Percentiles rank a stretch among this genome's conserved stretches.
These are phyloP conservation scores for Colletotrichum cuscutae DNA, from an alignment of 2,329 filamentous ascomycete species.

Conservation along the genomic window DNA sequence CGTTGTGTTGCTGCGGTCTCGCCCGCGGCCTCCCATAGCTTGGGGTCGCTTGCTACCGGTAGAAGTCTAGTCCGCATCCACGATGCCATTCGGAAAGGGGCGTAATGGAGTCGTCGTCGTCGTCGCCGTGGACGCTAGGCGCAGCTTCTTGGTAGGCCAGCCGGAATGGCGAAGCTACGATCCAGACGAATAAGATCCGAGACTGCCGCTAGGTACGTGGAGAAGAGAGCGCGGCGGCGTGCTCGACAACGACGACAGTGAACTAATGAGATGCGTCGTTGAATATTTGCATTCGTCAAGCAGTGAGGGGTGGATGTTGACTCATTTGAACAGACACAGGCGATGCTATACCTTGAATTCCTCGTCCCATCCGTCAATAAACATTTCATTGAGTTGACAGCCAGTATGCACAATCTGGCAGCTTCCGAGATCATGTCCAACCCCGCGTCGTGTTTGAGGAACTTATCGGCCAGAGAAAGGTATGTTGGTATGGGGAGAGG, in stretches of 20 bases:
- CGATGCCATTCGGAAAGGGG: background rate
- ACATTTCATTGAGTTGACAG: background rate
- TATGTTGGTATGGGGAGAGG: background rate
- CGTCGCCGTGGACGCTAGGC: background rate
- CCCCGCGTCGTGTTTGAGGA: background rate
- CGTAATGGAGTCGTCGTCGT: background rate
- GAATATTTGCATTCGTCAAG: slow-evolving; percentile 22
- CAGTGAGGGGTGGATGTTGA: background rate
- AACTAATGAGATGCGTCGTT: slow-evolving; percentile 12
- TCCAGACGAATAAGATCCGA: slow-evolving; percentile 19
- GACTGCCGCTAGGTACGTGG: background rate
- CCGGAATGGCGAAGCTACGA: slow-evolving; percentile 19
- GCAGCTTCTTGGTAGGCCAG: background rate
- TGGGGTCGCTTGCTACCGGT: background rate
- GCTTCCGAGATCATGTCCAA: background rate
- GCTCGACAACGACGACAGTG: slow-evolving; percentile 1
- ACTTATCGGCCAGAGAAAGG: background rate
- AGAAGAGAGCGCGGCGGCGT: slow-evolving; percentile 10
- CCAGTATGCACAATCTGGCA: background rate
- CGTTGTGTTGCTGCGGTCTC: background rate
- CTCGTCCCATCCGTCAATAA: background rate
- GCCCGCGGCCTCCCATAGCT: background rate
- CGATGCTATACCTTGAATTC: background rate
- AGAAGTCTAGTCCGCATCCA: background rate
- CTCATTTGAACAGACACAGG: background rate